Evolutionary conservation across 208 protist species (phyloP).

Genomic region (Entamoeba moshkovskii): DNA sequence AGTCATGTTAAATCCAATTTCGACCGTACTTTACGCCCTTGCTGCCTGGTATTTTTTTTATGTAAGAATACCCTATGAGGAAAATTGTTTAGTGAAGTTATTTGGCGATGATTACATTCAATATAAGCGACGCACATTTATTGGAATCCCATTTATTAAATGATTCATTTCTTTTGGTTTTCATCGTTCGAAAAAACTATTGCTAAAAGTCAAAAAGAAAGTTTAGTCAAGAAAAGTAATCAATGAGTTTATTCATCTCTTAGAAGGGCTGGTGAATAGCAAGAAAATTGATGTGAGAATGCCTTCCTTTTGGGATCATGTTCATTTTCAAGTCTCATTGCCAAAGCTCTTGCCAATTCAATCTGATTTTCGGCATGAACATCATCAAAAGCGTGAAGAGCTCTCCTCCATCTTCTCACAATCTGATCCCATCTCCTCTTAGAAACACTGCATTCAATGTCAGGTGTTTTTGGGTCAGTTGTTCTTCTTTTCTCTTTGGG

Average conservation of each 20-base stretch:
- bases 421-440: neutral
- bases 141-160: constrained; percentile 9
- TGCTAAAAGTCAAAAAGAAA: neutral
- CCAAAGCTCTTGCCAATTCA: neutral
- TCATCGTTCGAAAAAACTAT: neutral
- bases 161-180: neutral
- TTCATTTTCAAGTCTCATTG: neutral
- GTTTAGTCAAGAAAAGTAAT: neutral
- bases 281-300: neutral
- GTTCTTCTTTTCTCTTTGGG: neutral
- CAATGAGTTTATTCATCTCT: neutral
- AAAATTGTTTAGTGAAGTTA: neutral
- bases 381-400: neutral
- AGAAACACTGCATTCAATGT: neutral
- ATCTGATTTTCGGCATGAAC: neutral
- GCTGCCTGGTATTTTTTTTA: constrained; percentile 5
- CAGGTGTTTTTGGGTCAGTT: neutral
- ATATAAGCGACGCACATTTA: neutral
- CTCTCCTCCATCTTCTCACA: neutral
- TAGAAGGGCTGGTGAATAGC: neutral
- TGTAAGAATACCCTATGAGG: constrained; percentile 12
- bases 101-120: constrained; percentile 1
- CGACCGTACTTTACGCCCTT: neutral
- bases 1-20: constrained; percentile 5
- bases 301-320: neutral